Percentiles rank a stretch among this genome's conserved stretches.
These are phyloP conservation scores for Ajuga chamaepitys DNA, from an alignment of 257 asterid species.

Conservation along the genomic window DNA sequence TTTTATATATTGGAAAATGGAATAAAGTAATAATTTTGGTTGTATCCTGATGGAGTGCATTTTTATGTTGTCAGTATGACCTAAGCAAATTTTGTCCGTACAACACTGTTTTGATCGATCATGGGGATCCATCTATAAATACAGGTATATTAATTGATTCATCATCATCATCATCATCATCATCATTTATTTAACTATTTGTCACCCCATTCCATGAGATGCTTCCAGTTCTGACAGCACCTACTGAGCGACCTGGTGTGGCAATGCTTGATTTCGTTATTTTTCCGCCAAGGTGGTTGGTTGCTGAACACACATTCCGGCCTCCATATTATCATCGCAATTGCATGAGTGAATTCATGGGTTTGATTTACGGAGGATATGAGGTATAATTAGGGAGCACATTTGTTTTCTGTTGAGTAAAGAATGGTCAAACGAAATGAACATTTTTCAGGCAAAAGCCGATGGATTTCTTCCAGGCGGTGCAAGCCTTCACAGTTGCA, in stretches of 20 bases:
- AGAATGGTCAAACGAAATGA: too few species aligned
- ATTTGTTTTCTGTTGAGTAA: neutral
- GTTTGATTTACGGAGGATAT: constrained; percentile 80
- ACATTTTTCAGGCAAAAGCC: constrained; percentile 80
- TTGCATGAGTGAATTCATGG: constrained; percentile 99
- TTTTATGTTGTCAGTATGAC: constrained; percentile 62
- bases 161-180: neutral
- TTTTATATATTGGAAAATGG: too few species aligned
- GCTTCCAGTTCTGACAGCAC: constrained; percentile 77
- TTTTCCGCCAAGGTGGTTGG: constrained; percentile 96
- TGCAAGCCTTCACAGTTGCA: constrained; percentile 97
- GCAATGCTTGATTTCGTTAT: constrained; percentile 97
- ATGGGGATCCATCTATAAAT: constrained; percentile 91
- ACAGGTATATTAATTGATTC: constrained; percentile 54
- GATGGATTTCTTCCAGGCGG: constrained; percentile 97
- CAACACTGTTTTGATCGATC: constrained; percentile 89
- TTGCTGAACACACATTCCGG: constrained; percentile 95
- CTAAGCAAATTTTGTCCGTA: constrained; percentile 90
- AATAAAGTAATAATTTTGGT: neutral
- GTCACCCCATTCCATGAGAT: neutral
- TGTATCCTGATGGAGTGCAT: constrained; percentile 19
- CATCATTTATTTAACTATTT: neutral
- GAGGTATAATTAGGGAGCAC: constrained; percentile 47
- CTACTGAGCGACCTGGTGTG: constrained; percentile 87
- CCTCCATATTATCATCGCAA: constrained; percentile 98